phyloP scores from a whole-genome alignment of 805 yeast genomes.

The Saccharomycopsis guyanensis region DNA sequence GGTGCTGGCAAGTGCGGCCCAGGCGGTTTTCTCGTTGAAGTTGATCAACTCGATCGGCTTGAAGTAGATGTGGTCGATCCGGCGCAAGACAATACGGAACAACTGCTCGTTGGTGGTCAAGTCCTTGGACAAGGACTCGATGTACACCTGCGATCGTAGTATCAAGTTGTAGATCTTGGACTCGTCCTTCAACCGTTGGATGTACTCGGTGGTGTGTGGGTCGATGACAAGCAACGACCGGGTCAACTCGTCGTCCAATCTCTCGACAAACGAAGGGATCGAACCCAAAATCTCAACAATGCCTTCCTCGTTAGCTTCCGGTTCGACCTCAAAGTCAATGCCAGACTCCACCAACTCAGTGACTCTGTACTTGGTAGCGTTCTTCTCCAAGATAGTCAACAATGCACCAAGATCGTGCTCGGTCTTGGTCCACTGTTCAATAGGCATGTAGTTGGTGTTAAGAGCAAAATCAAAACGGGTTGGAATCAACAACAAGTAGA shows the following conservation, averaged over 20 bases:
- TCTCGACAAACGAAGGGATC: slow-evolving; percentile 77
- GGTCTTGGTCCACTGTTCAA: slow-evolving; percentile 71
- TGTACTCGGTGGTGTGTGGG: slow-evolving; percentile 91
- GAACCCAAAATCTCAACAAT: slow-evolving; percentile 75
- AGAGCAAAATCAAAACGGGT: slow-evolving; percentile 77
- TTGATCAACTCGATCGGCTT: slow-evolving; percentile 73
- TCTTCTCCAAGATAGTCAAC: slow-evolving; percentile 60
- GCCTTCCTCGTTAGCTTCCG: slow-evolving; percentile 55
- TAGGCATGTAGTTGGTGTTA: slow-evolving; percentile 63
- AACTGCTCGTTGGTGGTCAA: slow-evolving; percentile 44
- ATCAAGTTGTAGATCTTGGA: slow-evolving; percentile 64
- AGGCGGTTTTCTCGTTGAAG: slow-evolving; percentile 65
- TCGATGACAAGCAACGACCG: slow-evolving; percentile 82
- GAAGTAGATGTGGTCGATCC: slow-evolving; percentile 90
- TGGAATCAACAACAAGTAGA: slow-evolving; percentile 77
- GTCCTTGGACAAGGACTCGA: slow-evolving; percentile 48
- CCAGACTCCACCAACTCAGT: slow-evolving; percentile 63
- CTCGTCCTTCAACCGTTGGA: slow-evolving; percentile 87
- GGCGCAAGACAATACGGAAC: slow-evolving; percentile 68
- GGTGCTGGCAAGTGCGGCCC: slow-evolving; percentile 40
- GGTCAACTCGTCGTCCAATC: slow-evolving; percentile 90
- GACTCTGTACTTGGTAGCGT: slow-evolving; percentile 53
- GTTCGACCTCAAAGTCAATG: slow-evolving; percentile 72
- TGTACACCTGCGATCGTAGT: slow-evolving; percentile 78
- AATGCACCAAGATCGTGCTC: slow-evolving; percentile 54